Evolutionary conservation across 805 yeast genomes (phyloP), one percentile per base, ranked within the genome.

Genomic region (Saccharomyces cerevisiae): DNA sequence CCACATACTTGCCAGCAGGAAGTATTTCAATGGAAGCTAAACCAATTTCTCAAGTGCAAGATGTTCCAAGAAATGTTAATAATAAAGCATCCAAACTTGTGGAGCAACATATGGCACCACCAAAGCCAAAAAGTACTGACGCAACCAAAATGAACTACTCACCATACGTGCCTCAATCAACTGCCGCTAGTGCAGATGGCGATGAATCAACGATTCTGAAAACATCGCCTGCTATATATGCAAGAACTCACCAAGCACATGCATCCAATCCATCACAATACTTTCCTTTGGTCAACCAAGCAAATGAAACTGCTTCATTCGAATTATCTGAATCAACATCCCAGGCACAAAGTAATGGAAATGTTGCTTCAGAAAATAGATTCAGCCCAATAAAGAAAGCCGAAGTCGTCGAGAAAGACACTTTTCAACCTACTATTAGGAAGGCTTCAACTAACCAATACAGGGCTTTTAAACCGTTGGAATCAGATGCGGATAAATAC

Each of bases 381-480:
- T 65, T 64, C 51, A 59, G 60, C 29, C 67, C 68, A 9, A 58
- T 62, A 5, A 57, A 57, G 30, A 60, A 58, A 41, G 53, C 66
- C 4, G 67, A 60, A 22, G 57, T 49, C 11, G 41, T 60, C 27
- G 48, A 63, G 6, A 51, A 56, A 14, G 62, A 62, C 13, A 51
- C 59, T 10, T 65, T 66, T 48, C 66, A 60, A 52, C 66, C 72
- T 4, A 63, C 66, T 1, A 68, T 70, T n/a, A 62, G 65, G 51
- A 66, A 61, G 32, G 58, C 61, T 4, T 53, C 62, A 14, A 46
- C 52, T 9, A 56, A 58, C 27, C 56, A 65, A 1, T 61, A 57
- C 13, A 56, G 55, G 14, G 59, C 65, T 14, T 63, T 56, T 41
- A 58, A 62, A 32, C 58, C 63, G 10, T 48, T 57, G 29, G 41